Evolutionary conservation across 441 rosid genomes (phyloP).

Genomic region (Corymbia calophylla): DNA sequence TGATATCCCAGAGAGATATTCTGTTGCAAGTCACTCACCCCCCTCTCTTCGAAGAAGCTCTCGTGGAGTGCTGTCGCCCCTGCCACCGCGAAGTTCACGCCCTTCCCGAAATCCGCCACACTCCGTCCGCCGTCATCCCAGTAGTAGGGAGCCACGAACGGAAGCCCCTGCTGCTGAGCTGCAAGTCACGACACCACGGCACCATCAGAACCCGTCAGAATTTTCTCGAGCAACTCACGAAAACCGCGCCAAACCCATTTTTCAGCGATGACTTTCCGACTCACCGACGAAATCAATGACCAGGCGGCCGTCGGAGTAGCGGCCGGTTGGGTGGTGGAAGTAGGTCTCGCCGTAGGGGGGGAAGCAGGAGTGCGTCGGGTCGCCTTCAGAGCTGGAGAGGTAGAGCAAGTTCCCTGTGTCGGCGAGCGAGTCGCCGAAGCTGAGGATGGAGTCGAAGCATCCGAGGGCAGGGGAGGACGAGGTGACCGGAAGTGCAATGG

Average conservation of each 20-base stretch:
- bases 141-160: constrained; percentile 26
- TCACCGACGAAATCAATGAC: constrained; percentile 30
- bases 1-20: constrained; percentile 28
- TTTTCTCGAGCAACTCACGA: not conserved
- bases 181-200: not conserved
- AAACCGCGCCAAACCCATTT: not conserved
- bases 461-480: not conserved
- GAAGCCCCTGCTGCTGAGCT: constrained; percentile 38
- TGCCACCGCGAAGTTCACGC: constrained; percentile 46
- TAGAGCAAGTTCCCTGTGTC: constrained; percentile 38
- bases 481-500: not conserved
- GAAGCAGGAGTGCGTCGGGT: constrained; percentile 7
- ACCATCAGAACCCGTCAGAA: not conserved
- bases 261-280: not conserved
- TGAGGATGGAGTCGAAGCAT: constrained; percentile 24
- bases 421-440: constrained; percentile 50
- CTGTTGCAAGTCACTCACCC: constrained; percentile 4
- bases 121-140: not conserved
- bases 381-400: not conserved
- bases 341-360: constrained; percentile 37
- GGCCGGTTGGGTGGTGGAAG: not conserved
- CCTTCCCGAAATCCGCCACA: constrained; percentile 1
- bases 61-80: constrained; percentile 41
- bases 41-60: constrained; percentile 17
- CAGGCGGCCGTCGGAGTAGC: not conserved